These are phyloP conservation scores for Blastobotrys chiropterorum DNA, from an alignment of 805 yeast genomes.

Conservation along the genomic window DNA sequence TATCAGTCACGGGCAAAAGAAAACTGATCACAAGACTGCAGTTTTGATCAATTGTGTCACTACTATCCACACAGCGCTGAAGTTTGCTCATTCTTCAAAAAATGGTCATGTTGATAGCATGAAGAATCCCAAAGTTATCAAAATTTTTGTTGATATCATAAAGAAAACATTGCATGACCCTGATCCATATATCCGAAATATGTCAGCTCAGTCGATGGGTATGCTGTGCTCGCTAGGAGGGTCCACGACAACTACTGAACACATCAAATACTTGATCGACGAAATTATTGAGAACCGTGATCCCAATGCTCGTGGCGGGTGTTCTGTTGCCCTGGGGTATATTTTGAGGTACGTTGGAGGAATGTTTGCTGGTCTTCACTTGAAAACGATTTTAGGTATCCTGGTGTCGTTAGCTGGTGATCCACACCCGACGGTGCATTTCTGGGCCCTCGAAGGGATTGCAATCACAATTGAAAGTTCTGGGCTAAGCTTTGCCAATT, in stretches of 20 bases:
- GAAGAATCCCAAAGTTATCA: conserved; percentile 36
- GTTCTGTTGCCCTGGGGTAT: conserved; percentile 44
- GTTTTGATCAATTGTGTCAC: conserved; percentile 55
- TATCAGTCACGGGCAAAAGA: conserved; percentile 6
- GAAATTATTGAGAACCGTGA: conserved; percentile 58
- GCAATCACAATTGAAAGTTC: conserved; percentile 52
- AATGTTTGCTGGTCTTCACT: conserved; percentile 33
- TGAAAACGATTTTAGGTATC: conserved; percentile 48
- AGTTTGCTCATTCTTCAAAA: conserved; percentile 14
- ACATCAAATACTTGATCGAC: conserved; percentile 51
- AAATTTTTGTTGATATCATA: conserved; percentile 46
- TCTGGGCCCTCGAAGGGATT: conserved; percentile 61
- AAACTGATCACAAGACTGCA: conserved; percentile 36
- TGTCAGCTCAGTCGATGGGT: conserved; percentile 57
- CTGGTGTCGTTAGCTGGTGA: conserved; percentile 58
- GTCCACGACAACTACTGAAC: conserved; percentile 31
- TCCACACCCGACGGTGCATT: conserved; percentile 80
- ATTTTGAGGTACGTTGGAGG: conserved; percentile 38
- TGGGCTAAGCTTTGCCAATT: conserved; percentile 37
- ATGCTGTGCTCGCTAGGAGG: conserved; percentile 34
- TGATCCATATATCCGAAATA: conserved; percentile 37
- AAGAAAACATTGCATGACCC: conserved; percentile 37
- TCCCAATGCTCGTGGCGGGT: conserved; percentile 59
- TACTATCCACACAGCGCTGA: conserved; percentile 51
- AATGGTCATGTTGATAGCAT: conserved; percentile 19